Evolutionary conservation across 768 basidiomycete species (phyloP), one percentile per base, ranked within the genome.

Genomic region (Pilatotrama ljubarskyi): DNA sequence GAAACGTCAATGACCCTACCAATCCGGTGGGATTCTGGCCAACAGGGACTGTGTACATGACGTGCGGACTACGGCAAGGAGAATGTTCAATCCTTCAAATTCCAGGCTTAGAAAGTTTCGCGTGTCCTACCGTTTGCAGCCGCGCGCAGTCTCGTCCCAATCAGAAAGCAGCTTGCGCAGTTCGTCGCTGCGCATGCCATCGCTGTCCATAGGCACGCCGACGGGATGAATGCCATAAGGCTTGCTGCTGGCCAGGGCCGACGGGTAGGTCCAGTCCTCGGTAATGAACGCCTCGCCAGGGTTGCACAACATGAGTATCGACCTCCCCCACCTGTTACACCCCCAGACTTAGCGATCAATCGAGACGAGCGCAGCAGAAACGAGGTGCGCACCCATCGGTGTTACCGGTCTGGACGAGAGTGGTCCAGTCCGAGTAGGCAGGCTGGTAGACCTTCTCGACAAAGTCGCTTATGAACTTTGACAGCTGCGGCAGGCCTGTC

Each of bases 1-100:
- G 38, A 13, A 26, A 13, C 44, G 7, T 25, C 5, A 10, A 51
- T 17, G 17, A 14, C 14, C 75, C 84, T 74, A 88, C 86, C 22
- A 81, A 75, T 18, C 92, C 92, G 5, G 85, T 87, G 5, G 91
- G 93, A 71, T 94, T 94, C 74, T 94, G 91, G 25, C 90, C 90
- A n/a, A 90, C 79, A 0, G 91, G 89, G 13, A 91, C 78, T 4
- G 84, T 88, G 69, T 91, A 91, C 72, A 91, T 78, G 29, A 90
- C 81, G 66, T 82, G 86, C 38, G 88, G 88, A 37, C 87, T 88
- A 57, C 2, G 29, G 52, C 24, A n/a, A 36, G 61, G 59, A 20
- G 59, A 36, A n/a, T 26, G 51, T 37, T 52, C 20, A 52, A 41
- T 20, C 50, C 6, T 15, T 24, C 25, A 20, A 42, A 32, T 25